A percentile compares a stretch with the other conserved stretches of the same genome.
These are phyloP conservation scores for Pyrrhoderma lamaoense DNA, from an alignment of 1,284 basidiomycete species.

Conservation along the genomic window DNA sequence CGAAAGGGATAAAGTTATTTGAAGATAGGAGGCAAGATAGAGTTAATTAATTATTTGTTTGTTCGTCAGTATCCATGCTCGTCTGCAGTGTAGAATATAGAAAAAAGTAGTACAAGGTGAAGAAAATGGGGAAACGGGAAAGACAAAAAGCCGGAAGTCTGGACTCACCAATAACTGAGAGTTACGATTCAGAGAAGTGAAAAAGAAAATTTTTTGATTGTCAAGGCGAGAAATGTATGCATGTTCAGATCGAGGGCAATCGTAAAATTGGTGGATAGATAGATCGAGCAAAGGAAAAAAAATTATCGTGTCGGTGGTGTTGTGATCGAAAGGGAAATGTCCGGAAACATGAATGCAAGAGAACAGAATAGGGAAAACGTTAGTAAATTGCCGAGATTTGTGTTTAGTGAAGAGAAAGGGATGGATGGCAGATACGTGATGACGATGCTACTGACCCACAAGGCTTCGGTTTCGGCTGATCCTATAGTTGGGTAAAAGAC, in stretches of 20 bases:
- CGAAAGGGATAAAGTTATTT: too few species aligned
- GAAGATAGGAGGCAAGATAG: neutral
- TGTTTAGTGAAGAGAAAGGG: slow-evolving; percentile 15
- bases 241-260: too few species aligned
- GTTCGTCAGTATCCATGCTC: neutral
- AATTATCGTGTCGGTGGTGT: too few species aligned
- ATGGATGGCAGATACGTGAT: slow-evolving; percentile 16
- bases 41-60: neutral
- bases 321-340: neutral
- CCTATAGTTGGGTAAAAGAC: slow-evolving; percentile 34
- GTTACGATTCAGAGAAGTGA: too few species aligned
- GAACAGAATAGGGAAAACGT: neutral
- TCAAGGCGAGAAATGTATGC: too few species aligned
- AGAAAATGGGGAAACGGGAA: too few species aligned
- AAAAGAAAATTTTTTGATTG: too few species aligned
- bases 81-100: neutral
- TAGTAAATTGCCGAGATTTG: neutral
- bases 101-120: neutral
- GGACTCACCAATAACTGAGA: too few species aligned
- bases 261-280: neutral
- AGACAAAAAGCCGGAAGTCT: too few species aligned
- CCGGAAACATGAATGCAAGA: neutral
- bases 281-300: neutral
- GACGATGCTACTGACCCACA: slow-evolving; percentile 72
- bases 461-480: slow-evolving; percentile 66